Base-by-base conservation (phyloP, 768 basidiomycete species). In the Hypholoma sublateritium region DNA sequence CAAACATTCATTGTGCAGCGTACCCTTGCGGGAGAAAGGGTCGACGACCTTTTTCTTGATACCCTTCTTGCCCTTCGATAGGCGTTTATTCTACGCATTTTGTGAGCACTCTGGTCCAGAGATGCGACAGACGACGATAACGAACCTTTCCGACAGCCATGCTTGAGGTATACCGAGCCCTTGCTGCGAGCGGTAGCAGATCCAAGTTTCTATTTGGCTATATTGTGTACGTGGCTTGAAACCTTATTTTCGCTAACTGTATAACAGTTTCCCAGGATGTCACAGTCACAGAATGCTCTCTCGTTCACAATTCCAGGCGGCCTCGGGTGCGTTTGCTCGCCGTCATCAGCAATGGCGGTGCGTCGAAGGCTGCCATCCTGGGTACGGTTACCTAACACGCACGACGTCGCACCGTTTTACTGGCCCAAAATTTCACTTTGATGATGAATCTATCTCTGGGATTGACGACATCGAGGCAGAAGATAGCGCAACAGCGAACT, bases 11-110 rank as follows among this genome's bases (percentile, higher is more conserved):
- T n/a, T 35, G 32, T 19, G 56, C 55, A 25, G 68, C 64, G 59
- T 67, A 95, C 96, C 96, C 80, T 99, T 99, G 82, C 97, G 89
- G 64, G 96, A 89, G 90, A 99, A 97, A 62, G 97, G 95, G 85
- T 99, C 97, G 62, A 99, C 94, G 74, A 97, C 95, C 88, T 98
- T 97, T 83, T 98, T 99, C 94, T 99, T 99, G 83, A 98, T 88
- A 74, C 93, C 94, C 82, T 95, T 95, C 86, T 95, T 95, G 69
- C 94, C 94, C 81, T 97, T 97, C 49, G 94, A 95, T 66, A 95
- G 85, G 73, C 94, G 88, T 80, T 99, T 99, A 82, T 98, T 98
- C 93, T 98, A 65, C 13, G 48, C 42, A 36, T 16, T 24, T n/a
- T 16, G 24, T 56, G 14, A 56, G 37, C 24, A 19, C 22, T 28